phyloP scores from a whole-genome alignment of 306 rosid genomes.

The Fragaria nilgerrensis region DNA sequence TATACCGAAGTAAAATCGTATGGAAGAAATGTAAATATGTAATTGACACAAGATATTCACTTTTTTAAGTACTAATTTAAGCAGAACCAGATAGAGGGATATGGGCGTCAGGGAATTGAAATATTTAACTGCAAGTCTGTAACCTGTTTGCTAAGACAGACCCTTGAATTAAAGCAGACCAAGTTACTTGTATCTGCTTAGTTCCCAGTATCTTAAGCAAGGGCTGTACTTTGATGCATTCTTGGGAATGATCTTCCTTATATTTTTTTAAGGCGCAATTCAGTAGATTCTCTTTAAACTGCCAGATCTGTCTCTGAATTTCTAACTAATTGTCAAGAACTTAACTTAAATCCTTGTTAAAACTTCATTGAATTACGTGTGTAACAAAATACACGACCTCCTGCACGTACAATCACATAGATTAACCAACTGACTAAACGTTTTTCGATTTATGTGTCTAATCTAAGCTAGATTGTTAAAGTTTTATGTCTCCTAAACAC shows the following conservation, averaged over 20 bases:
- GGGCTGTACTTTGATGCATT: conserved; percentile 19
- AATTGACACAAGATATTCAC: neutral
- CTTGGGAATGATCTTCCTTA: conserved; percentile 32
- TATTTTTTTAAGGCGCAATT: conserved; percentile 7
- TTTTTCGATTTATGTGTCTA: neutral
- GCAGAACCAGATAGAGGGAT: too few relatives aligned
- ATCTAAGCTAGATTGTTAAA: neutral
- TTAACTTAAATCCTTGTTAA: neutral
- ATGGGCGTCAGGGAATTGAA: too few relatives aligned
- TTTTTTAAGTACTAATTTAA: neutral
- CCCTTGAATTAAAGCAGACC: neutral
- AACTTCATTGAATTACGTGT: neutral
- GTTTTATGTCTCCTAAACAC: neutral
- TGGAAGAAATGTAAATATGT: too few relatives aligned
- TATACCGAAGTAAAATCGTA: too few relatives aligned
- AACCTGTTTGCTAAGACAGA: neutral
- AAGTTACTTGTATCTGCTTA: conserved; percentile 6
- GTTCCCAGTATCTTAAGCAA: neutral
- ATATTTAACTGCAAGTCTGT: neutral
- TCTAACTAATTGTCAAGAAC: neutral
- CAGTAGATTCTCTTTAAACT: neutral
- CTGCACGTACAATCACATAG: neutral
- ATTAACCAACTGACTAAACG: neutral
- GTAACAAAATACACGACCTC: neutral
- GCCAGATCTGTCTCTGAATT: conserved; percentile 4